Evolutionary conservation across 352 stramenopile species (phyloP), one percentile per base, ranked within the genome.

Genomic region (Phytophthora palmivora): DNA sequence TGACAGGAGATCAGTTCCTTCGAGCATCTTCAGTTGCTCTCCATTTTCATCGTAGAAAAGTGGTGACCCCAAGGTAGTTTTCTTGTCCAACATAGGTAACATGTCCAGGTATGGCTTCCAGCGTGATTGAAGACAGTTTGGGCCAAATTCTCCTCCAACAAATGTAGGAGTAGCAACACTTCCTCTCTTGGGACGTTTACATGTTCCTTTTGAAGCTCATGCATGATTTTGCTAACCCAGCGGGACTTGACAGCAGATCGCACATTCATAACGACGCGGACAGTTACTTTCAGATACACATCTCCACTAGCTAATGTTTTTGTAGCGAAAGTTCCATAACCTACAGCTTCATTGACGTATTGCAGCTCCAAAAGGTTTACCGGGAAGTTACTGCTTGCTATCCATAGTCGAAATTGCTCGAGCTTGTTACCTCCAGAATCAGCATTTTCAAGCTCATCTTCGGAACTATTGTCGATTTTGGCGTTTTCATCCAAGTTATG

Each of bases 31-130:
- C 6, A 96, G 63, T 26, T 97, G 76, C 16, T 69, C 44, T 12
- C 84, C 67, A 6, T 56, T 33, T 34, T 74, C 67, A 7, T 53
- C 49, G 43, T 80, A 90, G 18, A 90, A 88, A 18, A 93, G 62
- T 18, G 78, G 78, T 0, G 82, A 91, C 6, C 56, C 55, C 6
- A 72, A 43, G 3, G 16, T 49, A 15, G 0, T 63, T 10, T 24
- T 22, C 44, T 46, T 37, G 21, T 75, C 49, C 10, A 78, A 12
- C 7, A 51, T 37, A 1, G 91, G 91, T 3, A 98, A 55, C 49
- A 97, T 72, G 28, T 89, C 82, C 6, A 98, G 60, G 63, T 98
- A 98, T 16, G 92, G 88, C 45, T 81, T 88, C 84, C 84, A 98
- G 14, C 33, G 48, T 4, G 79, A 93, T 12, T 69, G 58, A 1